Base-by-base conservation (phyloP, 305 asterid genomes). In the Fraxinus paxiana region DNA sequence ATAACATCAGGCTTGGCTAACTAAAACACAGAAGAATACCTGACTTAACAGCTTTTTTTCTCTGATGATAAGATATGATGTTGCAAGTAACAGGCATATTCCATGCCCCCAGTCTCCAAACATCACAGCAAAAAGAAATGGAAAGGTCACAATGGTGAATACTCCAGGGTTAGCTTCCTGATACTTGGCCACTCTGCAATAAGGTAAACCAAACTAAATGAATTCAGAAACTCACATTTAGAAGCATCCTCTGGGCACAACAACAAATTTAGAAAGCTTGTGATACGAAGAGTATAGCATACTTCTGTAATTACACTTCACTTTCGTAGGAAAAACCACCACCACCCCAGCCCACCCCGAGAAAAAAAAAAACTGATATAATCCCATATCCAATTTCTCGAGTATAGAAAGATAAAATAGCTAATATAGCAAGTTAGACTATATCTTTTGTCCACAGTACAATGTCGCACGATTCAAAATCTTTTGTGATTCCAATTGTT, bases 31-130 rank as follows among this genome's bases (percentile, higher is more conserved):
- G 24, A 78, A n/a, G 80, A 76, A 54, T 85, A 94, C 98, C 97
- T 92, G 94, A 87, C 97, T 87, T 78, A 91, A 88, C 51, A 90
- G 87, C 87, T 94, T 93, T 80, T 90, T 90, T 37, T 94, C 98
- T 82, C 90, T 90, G 82, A 91, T n/a, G 56, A 93, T 79, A 77
- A 94, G 83, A 87, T 83, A 94, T 77, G 83, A 82, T 17, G 98
- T 90, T 43, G 91, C 94, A 84, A 91, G 90, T 83, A 94, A 87
- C 85, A 94, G 90, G 92, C 98, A 94, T 86, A 94, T 90, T 48
- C 98, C 98, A 89, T 94, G 98, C 78, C 98, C 98, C 97, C 98
- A 94, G 88, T 94, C 98, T 81, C 98, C 98, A 87, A 94, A 94
- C 98, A 94, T 94, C 84, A 94, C 97, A 0, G 97, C 98, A 46